Percentiles rank a stretch among this genome's conserved stretches.
Evolutionary conservation across 2,329 filamentous ascomycete species (phyloP).

Genomic region (Verticillium nubilum): DNA sequence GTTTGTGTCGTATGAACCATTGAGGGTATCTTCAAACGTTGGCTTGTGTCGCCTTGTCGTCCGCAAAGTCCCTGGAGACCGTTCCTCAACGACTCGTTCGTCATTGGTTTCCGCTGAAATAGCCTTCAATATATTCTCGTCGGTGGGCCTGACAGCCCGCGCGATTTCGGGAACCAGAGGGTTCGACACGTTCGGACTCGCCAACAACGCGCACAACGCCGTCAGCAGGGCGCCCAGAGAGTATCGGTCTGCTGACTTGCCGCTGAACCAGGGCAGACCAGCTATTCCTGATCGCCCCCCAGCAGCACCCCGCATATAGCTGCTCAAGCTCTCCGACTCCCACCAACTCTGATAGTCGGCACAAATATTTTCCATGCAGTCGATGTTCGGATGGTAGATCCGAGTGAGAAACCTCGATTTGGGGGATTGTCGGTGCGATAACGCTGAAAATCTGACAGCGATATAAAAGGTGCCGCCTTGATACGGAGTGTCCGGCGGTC

Average conservation of each 20-base stretch:
- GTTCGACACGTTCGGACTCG: slow-evolving; percentile 14
- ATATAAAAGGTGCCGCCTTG: slow-evolving; percentile 17
- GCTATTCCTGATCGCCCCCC: no score
- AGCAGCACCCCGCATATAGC: not conserved
- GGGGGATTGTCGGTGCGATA: not conserved
- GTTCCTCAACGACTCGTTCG: no score
- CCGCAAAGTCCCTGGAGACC: no score
- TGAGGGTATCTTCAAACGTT: no score
- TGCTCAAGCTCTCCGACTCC: slow-evolving; percentile 1
- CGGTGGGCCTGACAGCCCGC: no score
- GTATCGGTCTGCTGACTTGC: slow-evolving; percentile 1
- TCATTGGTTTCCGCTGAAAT: no score
- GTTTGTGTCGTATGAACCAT: no score
- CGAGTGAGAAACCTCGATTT: slow-evolving; percentile 14
- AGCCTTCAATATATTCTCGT: slow-evolving; percentile 12
- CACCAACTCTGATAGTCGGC: slow-evolving; percentile 14
- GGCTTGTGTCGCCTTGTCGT: no score
- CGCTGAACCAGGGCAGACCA: slow-evolving; percentile 7
- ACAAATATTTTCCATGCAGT: slow-evolving; percentile 10
- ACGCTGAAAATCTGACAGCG: slow-evolving; percentile 5
- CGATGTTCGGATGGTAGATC: slow-evolving; percentile 17
- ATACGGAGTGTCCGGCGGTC: slow-evolving; percentile 18
- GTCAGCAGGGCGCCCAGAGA: slow-evolving; percentile 12
- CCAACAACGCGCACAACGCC: slow-evolving; percentile 13
- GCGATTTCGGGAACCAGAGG: slow-evolving; percentile 16